Conservation (phyloP, 2,329 filamentous ascomycete genomes). For the Colletotrichum agaves region DNA sequence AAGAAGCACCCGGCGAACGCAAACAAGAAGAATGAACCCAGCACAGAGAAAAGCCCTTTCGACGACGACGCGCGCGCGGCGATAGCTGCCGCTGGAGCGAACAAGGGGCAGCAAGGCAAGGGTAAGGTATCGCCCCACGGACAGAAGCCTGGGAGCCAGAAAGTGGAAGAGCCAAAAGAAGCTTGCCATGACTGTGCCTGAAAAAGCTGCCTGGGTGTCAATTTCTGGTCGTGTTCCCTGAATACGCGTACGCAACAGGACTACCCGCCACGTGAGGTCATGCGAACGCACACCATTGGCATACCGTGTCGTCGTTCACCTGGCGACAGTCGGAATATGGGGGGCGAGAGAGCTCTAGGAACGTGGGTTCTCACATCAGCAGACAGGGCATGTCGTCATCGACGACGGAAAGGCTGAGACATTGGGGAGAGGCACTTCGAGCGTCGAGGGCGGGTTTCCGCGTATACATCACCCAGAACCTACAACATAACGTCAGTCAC, state of each 20-base stretch:
- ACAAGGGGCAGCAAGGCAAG: slow-evolving; percentile 34
- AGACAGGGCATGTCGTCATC: neutral
- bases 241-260: neutral
- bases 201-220: neutral
- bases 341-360: neutral
- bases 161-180: slow-evolving; percentile 5
- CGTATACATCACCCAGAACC: neutral
- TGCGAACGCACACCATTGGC: neutral
- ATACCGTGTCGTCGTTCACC: neutral
- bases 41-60: neutral
- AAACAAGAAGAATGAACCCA: neutral
- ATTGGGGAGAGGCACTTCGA: neutral
- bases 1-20: slow-evolving; percentile 29
- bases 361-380: slow-evolving; percentile 4
- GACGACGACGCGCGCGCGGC: slow-evolving; percentile 25
- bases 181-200: slow-evolving; percentile 35
- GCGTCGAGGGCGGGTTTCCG: neutral
- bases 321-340: neutral
- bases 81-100: slow-evolving; percentile 31
- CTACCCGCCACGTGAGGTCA: neutral
- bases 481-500: neutral
- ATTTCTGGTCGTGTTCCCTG: neutral
- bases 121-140: slow-evolving; percentile 16
- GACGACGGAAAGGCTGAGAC: slow-evolving; percentile 13
- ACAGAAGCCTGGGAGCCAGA: neutral